Evolutionary conservation across 2,329 filamentous ascomycete species (phyloP).

Genomic region (Scytalidium lignicola): DNA sequence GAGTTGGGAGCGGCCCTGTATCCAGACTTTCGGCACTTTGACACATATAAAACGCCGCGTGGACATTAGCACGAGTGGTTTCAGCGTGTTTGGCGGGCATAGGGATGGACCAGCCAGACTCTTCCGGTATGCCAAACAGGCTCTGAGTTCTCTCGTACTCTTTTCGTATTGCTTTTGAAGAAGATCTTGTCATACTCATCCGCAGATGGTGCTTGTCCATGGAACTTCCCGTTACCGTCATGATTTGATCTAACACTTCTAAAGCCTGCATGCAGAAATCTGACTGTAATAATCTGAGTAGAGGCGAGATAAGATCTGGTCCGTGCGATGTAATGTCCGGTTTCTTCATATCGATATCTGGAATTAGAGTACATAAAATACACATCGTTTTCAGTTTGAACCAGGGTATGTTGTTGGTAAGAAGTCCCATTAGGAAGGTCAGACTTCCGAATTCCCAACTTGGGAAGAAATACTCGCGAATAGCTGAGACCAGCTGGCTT

Average conservation of each 20-base stretch:
- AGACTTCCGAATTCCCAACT: slow-evolving; percentile 77
- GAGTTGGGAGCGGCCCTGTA: slow-evolving; percentile 62
- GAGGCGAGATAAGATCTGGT: slow-evolving; percentile 88
- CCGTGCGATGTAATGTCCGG: slow-evolving; percentile 86
- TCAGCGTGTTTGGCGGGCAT: slow-evolving; percentile 86
- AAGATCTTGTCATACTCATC: slow-evolving; percentile 95
- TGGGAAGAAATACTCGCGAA: slow-evolving; percentile 76
- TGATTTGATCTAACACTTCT: slow-evolving; percentile 88
- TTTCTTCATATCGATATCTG: slow-evolving; percentile 88
- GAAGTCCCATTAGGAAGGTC: slow-evolving; percentile 82
- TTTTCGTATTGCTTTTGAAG: slow-evolving; percentile 80
- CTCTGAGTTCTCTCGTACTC: slow-evolving; percentile 94
- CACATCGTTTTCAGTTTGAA: slow-evolving; percentile 92
- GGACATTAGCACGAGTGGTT: slow-evolving; percentile 83
- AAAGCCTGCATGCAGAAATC: slow-evolving; percentile 91
- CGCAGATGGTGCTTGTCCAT: slow-evolving; percentile 92
- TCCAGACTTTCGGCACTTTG: slow-evolving; percentile 57
- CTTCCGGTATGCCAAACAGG: slow-evolving; percentile 92
- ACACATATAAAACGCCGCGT: slow-evolving; percentile 94
- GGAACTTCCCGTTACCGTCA: slow-evolving; percentile 85
- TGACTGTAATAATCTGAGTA: slow-evolving; percentile 83
- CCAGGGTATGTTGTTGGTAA: slow-evolving; percentile 86
- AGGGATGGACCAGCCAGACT: slow-evolving; percentile 93
- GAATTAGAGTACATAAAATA: slow-evolving; percentile 77
- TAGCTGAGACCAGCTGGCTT: slow-evolving; percentile 63